These are phyloP conservation scores for Westerdykella aurantiaca DNA, from an alignment of 2,329 filamentous ascomycete species.

Conservation along the genomic window DNA sequence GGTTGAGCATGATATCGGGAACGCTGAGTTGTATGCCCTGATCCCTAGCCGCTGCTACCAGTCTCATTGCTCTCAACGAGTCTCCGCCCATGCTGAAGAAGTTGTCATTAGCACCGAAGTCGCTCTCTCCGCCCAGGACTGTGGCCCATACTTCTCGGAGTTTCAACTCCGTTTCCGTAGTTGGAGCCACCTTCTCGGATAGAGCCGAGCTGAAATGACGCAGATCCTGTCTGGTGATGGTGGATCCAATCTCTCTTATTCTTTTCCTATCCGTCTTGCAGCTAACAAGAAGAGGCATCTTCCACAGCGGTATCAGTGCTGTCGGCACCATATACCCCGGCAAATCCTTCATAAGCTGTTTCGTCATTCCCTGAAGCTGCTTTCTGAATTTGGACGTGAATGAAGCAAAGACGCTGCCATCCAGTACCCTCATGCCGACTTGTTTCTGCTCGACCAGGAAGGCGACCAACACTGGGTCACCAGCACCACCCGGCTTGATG, in stretches of 20 bases:
- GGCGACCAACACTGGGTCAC: conserved; percentile 31
- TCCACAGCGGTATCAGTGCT: conserved; percentile 33
- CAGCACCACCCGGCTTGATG: conserved; percentile 35
- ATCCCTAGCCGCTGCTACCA: conserved; percentile 50
- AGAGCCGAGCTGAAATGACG: conserved; percentile 26
- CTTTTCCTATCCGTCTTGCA: conserved; percentile 35
- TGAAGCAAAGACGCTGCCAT: conserved; percentile 27
- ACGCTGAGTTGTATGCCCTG: conserved; percentile 49
- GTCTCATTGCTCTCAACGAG: conserved; percentile 50
- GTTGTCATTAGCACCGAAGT: conserved; percentile 32
- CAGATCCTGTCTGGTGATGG: conserved; percentile 28
- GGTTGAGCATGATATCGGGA: conserved; percentile 50
- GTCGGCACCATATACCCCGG: conserved; percentile 34
- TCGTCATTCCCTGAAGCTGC: conserved; percentile 24
- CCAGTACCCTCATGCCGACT: conserved; percentile 23
- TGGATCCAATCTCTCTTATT: conserved; percentile 29
- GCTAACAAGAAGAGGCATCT: conserved; percentile 32
- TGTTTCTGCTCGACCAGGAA: conserved; percentile 30
- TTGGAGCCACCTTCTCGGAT: conserved; percentile 41
- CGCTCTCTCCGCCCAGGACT: conserved; percentile 27
- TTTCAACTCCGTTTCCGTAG: conserved; percentile 27
- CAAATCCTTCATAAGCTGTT: conserved; percentile 22
- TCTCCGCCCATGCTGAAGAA: conserved; percentile 49
- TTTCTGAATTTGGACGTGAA: conserved; percentile 29
- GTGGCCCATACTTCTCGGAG: conserved; percentile 28